These are phyloP conservation scores for Elongisporangium senticosum DNA, from an alignment of 352 stramenopile species.

Conservation along the genomic window DNA sequence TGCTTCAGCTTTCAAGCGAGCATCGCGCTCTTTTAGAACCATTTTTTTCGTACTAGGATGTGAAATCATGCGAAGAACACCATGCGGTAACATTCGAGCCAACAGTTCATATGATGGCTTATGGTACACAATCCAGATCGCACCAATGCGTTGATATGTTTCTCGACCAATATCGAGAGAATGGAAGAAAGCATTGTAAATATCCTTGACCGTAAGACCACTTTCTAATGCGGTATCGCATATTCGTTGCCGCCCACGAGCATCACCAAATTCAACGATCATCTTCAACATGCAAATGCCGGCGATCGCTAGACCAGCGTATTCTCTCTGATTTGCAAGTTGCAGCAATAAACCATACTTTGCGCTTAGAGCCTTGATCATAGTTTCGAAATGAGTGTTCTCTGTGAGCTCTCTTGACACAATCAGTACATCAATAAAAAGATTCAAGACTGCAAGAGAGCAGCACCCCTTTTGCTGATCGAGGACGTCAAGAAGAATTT, in stretches of 20 bases:
- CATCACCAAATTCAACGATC: slow-evolving; percentile 64
- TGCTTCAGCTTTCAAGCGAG: slow-evolving; percentile 20
- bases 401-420: slow-evolving; percentile 59
- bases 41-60: slow-evolving; percentile 51
- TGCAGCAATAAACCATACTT: slow-evolving; percentile 46
- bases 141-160: slow-evolving; percentile 66
- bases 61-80: slow-evolving; percentile 76
- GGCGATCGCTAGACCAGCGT: slow-evolving; percentile 51
- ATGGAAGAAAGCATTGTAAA: slow-evolving; percentile 74
- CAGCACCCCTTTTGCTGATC: slow-evolving; percentile 41
- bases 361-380: slow-evolving; percentile 55
- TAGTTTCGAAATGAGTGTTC: slow-evolving; percentile 67
- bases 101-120: slow-evolving; percentile 69
- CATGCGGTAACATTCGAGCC: slow-evolving; percentile 48
- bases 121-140: slow-evolving; percentile 77
- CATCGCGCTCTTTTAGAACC: slow-evolving; percentile 48
- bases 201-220: slow-evolving; percentile 43
- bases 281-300: slow-evolving; percentile 63
- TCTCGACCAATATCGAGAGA: slow-evolving; percentile 45
- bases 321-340: slow-evolving; percentile 36
- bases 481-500: slow-evolving; percentile 42
- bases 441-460: slow-evolving; percentile 50
- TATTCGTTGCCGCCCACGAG: slow-evolving; percentile 49
- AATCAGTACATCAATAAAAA: slow-evolving; percentile 59
- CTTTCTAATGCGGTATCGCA: slow-evolving; percentile 66